Evolutionary conservation across 2,329 filamentous ascomycete genomes (phyloP), one percentile per base, ranked within the genome.

Genomic region (Penicillium palitans): DNA sequence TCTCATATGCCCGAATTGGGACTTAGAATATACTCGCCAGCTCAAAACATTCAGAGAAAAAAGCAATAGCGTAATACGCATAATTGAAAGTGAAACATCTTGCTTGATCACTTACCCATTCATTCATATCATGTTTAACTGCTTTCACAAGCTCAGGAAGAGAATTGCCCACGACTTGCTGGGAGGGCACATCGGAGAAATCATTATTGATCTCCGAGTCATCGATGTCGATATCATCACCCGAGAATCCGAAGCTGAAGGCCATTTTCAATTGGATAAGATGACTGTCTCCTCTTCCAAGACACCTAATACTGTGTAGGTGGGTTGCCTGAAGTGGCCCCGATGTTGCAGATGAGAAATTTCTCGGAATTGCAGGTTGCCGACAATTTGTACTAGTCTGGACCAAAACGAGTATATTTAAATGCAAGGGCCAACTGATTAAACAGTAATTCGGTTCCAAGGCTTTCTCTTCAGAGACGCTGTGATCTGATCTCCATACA

Each of bases 211-310:
- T 46, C 27, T 72, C 70, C 57, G 63, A 67, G 27, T 74, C 72
- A 55, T 81, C 80, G 27, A 76, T 73, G 52, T 84, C 82, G 70
- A 84, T 84, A 65, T 86, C 84, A 59, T 86, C 83, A 21, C 81
- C 82, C 0, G 80, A 78, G 65, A 87, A 87, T 19, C 82, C 82
- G 61, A 87, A 87, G 57, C 80, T 81, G 69, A 87, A 75, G 6
- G 70, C 62, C 70, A 74, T 74, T 39, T 21, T 63, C 47, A 15
- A 10, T 17, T 24, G 19, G 8, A 27, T 25, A 13, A 35, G 24
- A 35, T 21, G 46, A 2, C 17, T 24, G 35, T 35, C 41, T 37
- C 13, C 29, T 35, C 47, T 52, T 50, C 33, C 41, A 46, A 42
- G 49, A 35, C 31, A 46, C 42, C 21, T 37, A 25, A 17, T 42